Evolutionary conservation across 306 rosid genomes (phyloP), one percentile per base, ranked within the genome.

Genomic region (Cicer bijugum): DNA sequence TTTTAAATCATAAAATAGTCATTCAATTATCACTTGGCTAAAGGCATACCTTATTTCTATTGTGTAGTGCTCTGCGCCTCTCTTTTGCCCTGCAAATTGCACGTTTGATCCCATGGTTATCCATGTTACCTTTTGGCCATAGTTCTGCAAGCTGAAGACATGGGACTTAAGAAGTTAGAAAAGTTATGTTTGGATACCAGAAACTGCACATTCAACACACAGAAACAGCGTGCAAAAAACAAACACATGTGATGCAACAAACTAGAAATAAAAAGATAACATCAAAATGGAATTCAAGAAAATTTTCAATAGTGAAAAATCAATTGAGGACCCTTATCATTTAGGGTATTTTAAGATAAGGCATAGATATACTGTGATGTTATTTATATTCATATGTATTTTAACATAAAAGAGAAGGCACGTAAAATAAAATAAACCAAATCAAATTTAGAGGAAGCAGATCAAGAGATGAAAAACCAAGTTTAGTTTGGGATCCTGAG

Each of bases 81-180:
- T 88, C 97, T 67, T 91, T 94, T 56, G 97, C 86, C 85, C 93
- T 83, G 76, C 91, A 86, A 78, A 94, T 86, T 69, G 93, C 99
- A 38, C 85, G 87, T 78, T 89, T 94, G 80, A 94, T 88, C 73
- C 99, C 99, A 82, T 88, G 92, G 82, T 91, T 94, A 82, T 94
- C 99, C 99, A 94, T 94, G 85, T 73, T 84, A 60, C 96, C 96
- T 88, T 70, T 79, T 57, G 97, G 99, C 96, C 96, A 94, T 87
- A 94, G 82, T 69, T 79, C 89, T 1, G 97, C 97, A 61, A 94
- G 95, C 99, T 94, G 90, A 75, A 72, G 48, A 76, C 52, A 80
- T 1, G 37, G 52, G 50, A 78, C 42, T 48, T 55, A 5, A 42
- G n/a, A 67, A 44, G 64, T 77, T 45, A 42, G 71, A 67, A 67